Evolutionary conservation across 306 rosid genomes (phyloP), one percentile per base, ranked within the genome.

Genomic region (Oxytropis ochrocephala): DNA sequence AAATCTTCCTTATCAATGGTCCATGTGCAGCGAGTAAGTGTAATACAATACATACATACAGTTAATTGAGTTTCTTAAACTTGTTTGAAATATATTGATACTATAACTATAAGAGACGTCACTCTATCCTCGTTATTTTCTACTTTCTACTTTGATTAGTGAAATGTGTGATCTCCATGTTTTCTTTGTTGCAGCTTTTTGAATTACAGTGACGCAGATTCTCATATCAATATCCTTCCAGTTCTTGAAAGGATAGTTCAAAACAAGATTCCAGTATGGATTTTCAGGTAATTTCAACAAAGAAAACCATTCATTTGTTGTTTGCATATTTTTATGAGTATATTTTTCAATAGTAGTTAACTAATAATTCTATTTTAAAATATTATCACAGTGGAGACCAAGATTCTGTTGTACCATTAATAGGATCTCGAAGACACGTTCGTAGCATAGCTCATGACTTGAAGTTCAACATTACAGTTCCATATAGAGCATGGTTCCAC

Each of bases 401-500:
- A 79, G 98, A 93, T 79, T 88, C 98, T 10, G 96, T 90, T 9
- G 88, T 88, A 54, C 96, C 98, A 12, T 78, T 93, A 49, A 6
- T 93, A 63, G 97, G 98, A 5, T 82, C 97, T 29, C 69, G 98
- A 48, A 88, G 96, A 18, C 86, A 90, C 7, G 46, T 88, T 29
- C 90, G 98, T 2, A 96, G 88, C 56, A 83, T 93, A 53, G 98
- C 97, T 14, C 76, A 80, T 30, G 93, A 93, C 2, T 72, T 93
- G 6, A 80, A 90, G 12, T 85, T 85, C 70, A 56, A 82, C 29
- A 47, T 80, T 16, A 86, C 97, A 3, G 96, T 88, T 11, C 90
- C 96, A 36, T 90, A 86, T 74, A 88, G 89, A 65, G 85, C 86
- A 75, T 93, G 98, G 98, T 88, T 88, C 50, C 97, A 93, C 80